Base-by-base conservation (phyloP, 2,329 filamentous ascomycete genomes). In the Fusarium graminum region DNA sequence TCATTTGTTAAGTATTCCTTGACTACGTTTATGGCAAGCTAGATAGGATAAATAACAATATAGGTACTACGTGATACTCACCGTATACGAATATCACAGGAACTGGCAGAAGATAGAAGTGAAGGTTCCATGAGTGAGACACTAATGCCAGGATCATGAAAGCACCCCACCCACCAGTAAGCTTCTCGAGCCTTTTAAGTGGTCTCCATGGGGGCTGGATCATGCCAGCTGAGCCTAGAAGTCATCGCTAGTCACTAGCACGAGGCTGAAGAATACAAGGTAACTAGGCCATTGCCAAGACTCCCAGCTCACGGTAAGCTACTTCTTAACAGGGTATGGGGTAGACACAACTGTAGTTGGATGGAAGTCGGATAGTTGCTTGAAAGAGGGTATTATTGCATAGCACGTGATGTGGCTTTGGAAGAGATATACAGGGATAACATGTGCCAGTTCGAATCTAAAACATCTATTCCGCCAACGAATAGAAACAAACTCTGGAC, bases 281-380 rank as follows among this genome's bases (percentile, higher is more conserved):
- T 25, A 44, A 36, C 16, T 40, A 66, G 63, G 56, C 65, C 65
- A 62, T 68, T 68, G 65, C 65, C 65, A 69, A 68, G 65, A 55
- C 32, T 25, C 32, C 25, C 43, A 63, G 59, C 51, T 63, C 43
- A 41, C 40, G 28, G 40, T 36, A 51, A 63, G 51, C 59, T 51
- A 44, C 44, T 50, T 40, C 30, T 49, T 39, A 45, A 41, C 29
- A 43, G 32, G 28, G 26, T 46, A 11, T 53, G 28, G 30, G 30
- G 36, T 45, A 53, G 39, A 42, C 50, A 59, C 59, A 65, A 54
- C 50, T 63, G 38, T 40, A 55, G 34, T n/a, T 32, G 32, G n/a
- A n/a, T 34, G 7, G 34, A 36, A n/a, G 34, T 36, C 10, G n/a
- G n/a, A 10, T 36, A 4, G 26, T 28, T 63, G 25, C 32, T 63